These are phyloP conservation scores for Penicillium nucicola DNA, from an alignment of 495 filamentous ascomycete species.

Conservation along the genomic window DNA sequence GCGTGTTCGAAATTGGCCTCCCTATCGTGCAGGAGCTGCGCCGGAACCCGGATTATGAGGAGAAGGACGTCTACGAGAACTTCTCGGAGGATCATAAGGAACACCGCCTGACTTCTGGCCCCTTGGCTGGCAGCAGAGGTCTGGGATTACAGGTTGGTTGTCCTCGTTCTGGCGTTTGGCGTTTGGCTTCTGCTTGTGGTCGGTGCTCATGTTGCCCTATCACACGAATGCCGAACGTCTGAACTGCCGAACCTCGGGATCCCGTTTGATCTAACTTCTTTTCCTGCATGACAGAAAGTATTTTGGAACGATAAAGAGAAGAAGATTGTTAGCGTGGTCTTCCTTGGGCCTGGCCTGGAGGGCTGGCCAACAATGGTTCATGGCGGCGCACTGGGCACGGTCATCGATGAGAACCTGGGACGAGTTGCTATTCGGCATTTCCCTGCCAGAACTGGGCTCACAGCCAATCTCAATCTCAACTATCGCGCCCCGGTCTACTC, in stretches of 20 bases:
- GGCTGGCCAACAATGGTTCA: constrained; percentile 80
- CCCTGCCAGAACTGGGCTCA: constrained; percentile 50
- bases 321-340: constrained; percentile 53
- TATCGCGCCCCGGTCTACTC: constrained; percentile 59
- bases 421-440: constrained; percentile 39
- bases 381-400: constrained; percentile 68
- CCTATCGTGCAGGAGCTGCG: constrained; percentile 53
- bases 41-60: constrained; percentile 51
- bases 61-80: constrained; percentile 53
- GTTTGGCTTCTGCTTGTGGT: neutral
- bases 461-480: constrained; percentile 60
- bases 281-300: constrained; percentile 28
- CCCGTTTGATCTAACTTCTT: constrained; percentile 22
- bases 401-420: constrained; percentile 62
- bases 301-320: constrained; percentile 52
- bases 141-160: constrained; percentile 42
- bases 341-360: constrained; percentile 57
- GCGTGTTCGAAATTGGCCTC: constrained; percentile 33
- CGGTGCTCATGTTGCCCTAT: neutral
- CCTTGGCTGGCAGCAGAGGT: constrained; percentile 37
- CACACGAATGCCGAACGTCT: neutral
- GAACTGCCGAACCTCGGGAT: constrained; percentile 20
- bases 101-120: constrained; percentile 37
- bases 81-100: constrained; percentile 36
- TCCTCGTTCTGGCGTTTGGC: neutral